Evolutionary conservation across 306 rosid species (phyloP).

Genomic region (Fragaria ananassa): DNA sequence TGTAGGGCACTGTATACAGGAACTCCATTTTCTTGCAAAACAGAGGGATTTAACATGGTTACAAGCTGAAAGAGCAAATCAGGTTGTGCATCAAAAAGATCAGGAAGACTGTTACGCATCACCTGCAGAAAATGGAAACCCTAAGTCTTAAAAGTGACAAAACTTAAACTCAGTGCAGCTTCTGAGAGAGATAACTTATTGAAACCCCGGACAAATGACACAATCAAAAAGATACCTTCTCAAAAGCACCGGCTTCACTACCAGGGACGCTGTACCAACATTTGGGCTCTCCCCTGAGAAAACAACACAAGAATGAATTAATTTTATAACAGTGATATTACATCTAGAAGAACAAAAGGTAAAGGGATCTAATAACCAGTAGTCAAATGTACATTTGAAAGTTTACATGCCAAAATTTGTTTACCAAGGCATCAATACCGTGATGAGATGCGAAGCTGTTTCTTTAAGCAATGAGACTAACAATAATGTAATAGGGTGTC

Average conservation of each 20-base stretch:
- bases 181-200: not conserved
- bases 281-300: slow-evolving; percentile 94
- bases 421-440: not conserved
- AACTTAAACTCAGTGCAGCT: not conserved
- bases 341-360: not conserved
- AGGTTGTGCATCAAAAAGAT: slow-evolving; percentile 95
- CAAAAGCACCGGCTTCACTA: slow-evolving; percentile 76
- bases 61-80: slow-evolving; percentile 98
- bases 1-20: slow-evolving; percentile 82
- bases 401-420: not conserved
- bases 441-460: not conserved
- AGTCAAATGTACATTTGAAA: slow-evolving; percentile 1
- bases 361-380: not conserved
- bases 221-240: slow-evolving; percentile 53
- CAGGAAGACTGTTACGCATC: slow-evolving; percentile 93
- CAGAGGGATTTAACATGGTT: slow-evolving; percentile 96
- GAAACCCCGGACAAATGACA: slow-evolving; percentile 5
- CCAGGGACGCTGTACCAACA: slow-evolving; percentile 99
- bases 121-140: slow-evolving; percentile 51
- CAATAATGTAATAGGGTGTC: not conserved
- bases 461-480: not conserved
- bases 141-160: not conserved
- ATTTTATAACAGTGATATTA: not conserved
- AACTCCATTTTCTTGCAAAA: slow-evolving; percentile 84
- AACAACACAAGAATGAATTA: slow-evolving; percentile 34